phyloP scores from a whole-genome alignment of 805 yeast species.

The Yamadazyma olivae region DNA sequence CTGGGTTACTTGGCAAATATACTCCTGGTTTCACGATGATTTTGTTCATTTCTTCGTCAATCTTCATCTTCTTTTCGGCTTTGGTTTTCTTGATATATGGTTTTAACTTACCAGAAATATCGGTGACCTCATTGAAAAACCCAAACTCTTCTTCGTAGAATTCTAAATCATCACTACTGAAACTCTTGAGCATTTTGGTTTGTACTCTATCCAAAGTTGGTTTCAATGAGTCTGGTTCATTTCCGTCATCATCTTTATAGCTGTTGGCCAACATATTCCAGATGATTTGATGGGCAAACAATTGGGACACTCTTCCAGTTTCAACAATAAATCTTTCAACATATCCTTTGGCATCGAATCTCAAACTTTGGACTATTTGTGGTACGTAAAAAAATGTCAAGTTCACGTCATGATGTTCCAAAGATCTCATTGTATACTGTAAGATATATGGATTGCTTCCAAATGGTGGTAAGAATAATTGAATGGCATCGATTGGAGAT shows the following conservation, averaged over 20 bases:
- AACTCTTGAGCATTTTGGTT: slow-evolving; percentile 56
- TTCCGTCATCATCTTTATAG: slow-evolving; percentile 84
- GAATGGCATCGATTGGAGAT: slow-evolving; percentile 82
- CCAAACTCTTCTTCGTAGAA: slow-evolving; percentile 83
- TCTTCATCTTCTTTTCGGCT: slow-evolving; percentile 93
- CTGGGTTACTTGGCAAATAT: slow-evolving; percentile 94
- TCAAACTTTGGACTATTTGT: slow-evolving; percentile 88
- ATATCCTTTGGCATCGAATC: slow-evolving; percentile 81
- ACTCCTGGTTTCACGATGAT: slow-evolving; percentile 51
- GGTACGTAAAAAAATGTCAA: slow-evolving; percentile 96
- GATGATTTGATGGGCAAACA: slow-evolving; percentile 95
- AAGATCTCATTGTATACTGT: slow-evolving; percentile 87
- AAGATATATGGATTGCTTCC: slow-evolving; percentile 62
- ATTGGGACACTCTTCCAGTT: slow-evolving; percentile 84
- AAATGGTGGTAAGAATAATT: slow-evolving; percentile 73
- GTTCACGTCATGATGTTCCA: slow-evolving; percentile 84
- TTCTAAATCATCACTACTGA: slow-evolving; percentile 55
- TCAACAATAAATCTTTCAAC: slow-evolving; percentile 87
- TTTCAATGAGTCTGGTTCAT: slow-evolving; percentile 75
- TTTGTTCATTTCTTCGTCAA: slow-evolving; percentile 89
- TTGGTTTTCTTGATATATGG: slow-evolving; percentile 92
- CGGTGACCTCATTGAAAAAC: slow-evolving; percentile 88
- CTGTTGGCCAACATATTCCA: slow-evolving; percentile 98
- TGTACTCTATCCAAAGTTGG: slow-evolving; percentile 78
- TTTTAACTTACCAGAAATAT: slow-evolving; percentile 90